These are phyloP conservation scores for Trichocomaceae sp. DNA, from an alignment of 2,329 filamentous ascomycete species.

Conservation along the genomic window DNA sequence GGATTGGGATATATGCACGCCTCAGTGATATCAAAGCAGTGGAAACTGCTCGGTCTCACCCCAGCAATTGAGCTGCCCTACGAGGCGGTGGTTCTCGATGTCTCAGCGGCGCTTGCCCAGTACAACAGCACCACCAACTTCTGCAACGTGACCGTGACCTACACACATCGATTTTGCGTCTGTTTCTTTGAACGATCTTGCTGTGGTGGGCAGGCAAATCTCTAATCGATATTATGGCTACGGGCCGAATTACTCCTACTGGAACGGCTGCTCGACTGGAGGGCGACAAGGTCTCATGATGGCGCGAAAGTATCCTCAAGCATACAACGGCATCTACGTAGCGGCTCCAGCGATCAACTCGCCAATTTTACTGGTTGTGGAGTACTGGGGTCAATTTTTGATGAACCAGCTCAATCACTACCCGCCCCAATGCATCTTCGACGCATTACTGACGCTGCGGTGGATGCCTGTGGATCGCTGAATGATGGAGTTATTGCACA, in stretches of 20 bases:
- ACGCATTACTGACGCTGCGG: slow-evolving; percentile 4
- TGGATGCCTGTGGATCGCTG: slow-evolving; percentile 9
- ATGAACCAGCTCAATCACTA: not conserved
- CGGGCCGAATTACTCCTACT: slow-evolving; percentile 36
- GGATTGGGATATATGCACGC: not conserved
- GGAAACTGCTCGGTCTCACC: not conserved
- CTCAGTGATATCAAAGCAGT: not conserved
- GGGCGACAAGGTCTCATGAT: slow-evolving; percentile 41
- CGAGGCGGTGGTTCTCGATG: not conserved
- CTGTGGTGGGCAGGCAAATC: not conserved
- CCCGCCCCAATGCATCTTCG: slow-evolving; percentile 7
- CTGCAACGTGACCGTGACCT: slow-evolving; percentile 35
- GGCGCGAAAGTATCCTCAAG: slow-evolving; percentile 37
- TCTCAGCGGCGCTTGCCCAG: not conserved
- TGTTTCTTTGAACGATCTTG: not conserved
- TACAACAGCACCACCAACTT: slow-evolving; percentile 15
- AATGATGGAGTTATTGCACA: slow-evolving; percentile 15
- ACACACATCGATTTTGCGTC: slow-evolving; percentile 24
- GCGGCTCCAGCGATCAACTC: slow-evolving; percentile 36
- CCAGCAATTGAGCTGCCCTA: not conserved
- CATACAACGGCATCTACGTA: slow-evolving; percentile 42
- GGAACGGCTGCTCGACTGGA: slow-evolving; percentile 41
- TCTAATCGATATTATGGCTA: slow-evolving; percentile 25
- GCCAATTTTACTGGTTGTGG: slow-evolving; percentile 18
- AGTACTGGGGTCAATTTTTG: slow-evolving; percentile 14